A percentile compares a stretch with the other conserved stretches of the same genome.
Conservation (phyloP, 2,329 filamentous ascomycete genomes). For the Cordyceps javanica region DNA sequence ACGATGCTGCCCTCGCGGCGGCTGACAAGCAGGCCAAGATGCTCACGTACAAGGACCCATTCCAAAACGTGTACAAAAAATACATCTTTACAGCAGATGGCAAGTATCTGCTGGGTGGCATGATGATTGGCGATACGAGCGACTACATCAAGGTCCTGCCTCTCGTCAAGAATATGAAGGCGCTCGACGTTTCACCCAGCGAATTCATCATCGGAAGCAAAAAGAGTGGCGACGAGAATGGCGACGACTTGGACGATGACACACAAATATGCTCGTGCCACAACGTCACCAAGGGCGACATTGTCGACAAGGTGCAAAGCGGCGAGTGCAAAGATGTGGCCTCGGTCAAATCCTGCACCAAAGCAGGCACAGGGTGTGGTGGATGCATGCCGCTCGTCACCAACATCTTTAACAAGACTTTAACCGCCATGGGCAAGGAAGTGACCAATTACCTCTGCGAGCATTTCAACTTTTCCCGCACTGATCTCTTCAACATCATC, state of each 20-base stretch:
- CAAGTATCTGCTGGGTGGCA: conserved; percentile 85
- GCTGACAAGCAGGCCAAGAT: conserved; percentile 59
- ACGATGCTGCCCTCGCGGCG: conserved; percentile 14
- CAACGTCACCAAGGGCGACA: conserved; percentile 81
- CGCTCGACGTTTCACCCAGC: conserved; percentile 68
- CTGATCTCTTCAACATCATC: conserved; percentile 85
- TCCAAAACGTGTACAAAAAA: conserved; percentile 86
- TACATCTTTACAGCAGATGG: conserved; percentile 87
- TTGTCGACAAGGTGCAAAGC: conserved; percentile 65
- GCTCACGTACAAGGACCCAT: conserved; percentile 83
- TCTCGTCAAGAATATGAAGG: conserved; percentile 78
- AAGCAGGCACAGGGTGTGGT: conserved; percentile 84
- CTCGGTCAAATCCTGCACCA: conserved; percentile 83
- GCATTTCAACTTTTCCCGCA: conserved; percentile 77
- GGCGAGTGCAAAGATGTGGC: conserved; percentile 75
- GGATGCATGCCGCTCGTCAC: conserved; percentile 86
- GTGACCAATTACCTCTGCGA: conserved; percentile 81
- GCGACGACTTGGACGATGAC: conserved; percentile 74
- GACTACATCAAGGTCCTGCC: conserved; percentile 88
- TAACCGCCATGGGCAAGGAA: conserved; percentile 79
- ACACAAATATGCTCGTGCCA: conserved; percentile 90
- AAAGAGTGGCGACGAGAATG: conserved; percentile 62
- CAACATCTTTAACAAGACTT: conserved; percentile 83
- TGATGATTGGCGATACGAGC: conserved; percentile 92
- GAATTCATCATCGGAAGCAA: conserved; percentile 77